Conservation (phyloP, 176 grass and related monocot genomes). For the Eremochloa ophiuroides region DNA sequence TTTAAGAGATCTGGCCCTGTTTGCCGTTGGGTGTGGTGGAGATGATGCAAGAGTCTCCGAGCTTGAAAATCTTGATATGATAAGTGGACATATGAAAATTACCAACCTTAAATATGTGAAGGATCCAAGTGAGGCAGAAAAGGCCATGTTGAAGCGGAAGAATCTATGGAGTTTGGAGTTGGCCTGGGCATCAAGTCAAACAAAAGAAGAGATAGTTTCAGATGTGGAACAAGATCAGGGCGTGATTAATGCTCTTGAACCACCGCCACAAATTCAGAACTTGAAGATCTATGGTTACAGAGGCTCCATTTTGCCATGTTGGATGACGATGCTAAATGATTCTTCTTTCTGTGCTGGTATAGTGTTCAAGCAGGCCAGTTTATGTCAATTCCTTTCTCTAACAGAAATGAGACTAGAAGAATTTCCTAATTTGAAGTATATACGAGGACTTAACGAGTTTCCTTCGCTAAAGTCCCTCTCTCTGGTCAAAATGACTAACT, state of each 20-base stretch:
- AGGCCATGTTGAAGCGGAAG: not conserved
- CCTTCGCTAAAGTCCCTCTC: not conserved
- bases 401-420: not conserved
- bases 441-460: not conserved
- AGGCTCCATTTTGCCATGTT: not conserved
- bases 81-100: not conserved
- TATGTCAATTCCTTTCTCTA: not conserved
- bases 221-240: not conserved
- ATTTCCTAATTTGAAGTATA: not conserved
- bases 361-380: no score
- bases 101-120: not conserved
- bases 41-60: not conserved
- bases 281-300: not conserved
- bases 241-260: not conserved
- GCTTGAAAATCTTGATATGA: not conserved
- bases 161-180: not conserved
- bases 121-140: not conserved
- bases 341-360: not conserved
- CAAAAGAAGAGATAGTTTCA: not conserved
- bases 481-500: not conserved
- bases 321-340: not conserved
- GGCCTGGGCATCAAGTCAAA: not conserved
- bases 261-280: not conserved
- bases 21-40: not conserved
- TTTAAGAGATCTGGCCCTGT: not conserved